phyloP scores from a whole-genome alignment of 345 rosid genomes.

The Theobroma cacao region DNA sequence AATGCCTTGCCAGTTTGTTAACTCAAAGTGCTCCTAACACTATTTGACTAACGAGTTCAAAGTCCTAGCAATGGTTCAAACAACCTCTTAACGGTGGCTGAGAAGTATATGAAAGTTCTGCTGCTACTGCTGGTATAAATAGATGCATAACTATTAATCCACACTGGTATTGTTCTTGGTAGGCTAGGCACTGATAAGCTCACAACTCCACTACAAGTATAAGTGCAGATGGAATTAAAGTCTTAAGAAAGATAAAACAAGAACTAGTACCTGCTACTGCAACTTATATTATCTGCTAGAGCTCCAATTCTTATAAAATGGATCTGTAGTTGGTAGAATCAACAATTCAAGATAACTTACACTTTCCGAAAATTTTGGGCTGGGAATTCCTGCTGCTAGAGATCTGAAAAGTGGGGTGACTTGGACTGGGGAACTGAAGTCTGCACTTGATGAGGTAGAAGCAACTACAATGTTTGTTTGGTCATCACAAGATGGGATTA shows the following conservation, averaged over 20 bases:
- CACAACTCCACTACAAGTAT: not conserved
- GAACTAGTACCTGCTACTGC: not conserved
- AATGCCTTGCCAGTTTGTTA: not conserved
- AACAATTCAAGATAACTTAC: slow-evolving; percentile 47
- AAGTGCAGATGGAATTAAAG: not conserved
- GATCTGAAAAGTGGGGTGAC: slow-evolving; percentile 96
- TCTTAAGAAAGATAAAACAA: not conserved
- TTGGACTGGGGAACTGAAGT: slow-evolving; percentile 77
- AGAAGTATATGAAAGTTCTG: not conserved
- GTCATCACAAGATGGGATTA: slow-evolving; percentile 40
- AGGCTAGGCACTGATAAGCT: not conserved
- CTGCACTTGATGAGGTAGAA: slow-evolving; percentile 45
- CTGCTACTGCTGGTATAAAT: slow-evolving; percentile 4
- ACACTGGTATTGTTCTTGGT: not conserved
- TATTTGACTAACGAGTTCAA: not conserved
- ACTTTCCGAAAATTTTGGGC: slow-evolving; percentile 97
- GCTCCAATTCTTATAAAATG: slow-evolving; percentile 2
- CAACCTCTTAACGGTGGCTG: not conserved
- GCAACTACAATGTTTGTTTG: slow-evolving; percentile 40
- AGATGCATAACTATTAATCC: not conserved
- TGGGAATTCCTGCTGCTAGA: slow-evolving; percentile 94
- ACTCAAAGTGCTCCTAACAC: not conserved
- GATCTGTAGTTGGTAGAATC: slow-evolving; percentile 1
- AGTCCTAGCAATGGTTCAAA: not conserved
- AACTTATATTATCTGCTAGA: not conserved